Base-by-base conservation (phyloP, 2,329 filamentous ascomycete species). In the Lasiodiplodia sp. region DNA sequence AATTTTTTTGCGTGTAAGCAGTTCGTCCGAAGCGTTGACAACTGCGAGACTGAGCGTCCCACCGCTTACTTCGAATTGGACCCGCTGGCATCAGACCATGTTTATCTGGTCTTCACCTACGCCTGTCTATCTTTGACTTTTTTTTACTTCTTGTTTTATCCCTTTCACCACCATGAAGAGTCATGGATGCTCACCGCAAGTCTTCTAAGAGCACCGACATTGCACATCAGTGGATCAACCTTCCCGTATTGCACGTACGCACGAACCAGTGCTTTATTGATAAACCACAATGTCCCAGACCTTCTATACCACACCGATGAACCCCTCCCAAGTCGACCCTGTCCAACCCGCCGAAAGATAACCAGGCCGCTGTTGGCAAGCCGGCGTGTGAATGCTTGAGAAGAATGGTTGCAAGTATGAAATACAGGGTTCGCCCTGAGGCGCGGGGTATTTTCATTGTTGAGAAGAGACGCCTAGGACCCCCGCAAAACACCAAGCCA, bases 211-310 rank as follows among this genome's bases (percentile, higher is more conserved):
- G 40, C 58, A 63, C 47, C 58, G 37, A 49, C 40, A 34, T 28
- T 31, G 58, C 58, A 11, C 58, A 63, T 63, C 58, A 49, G 58
- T 34, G 58, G 40, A 63, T 63, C 58, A 21, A 25, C 16, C 40
- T n/a, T 18, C 28, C 58, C 40, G 40, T 51, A 37, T 34, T 51
- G 40, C 31, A 37, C 53, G 16, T 34, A 31, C 40, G 58, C 58
- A 63, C 58, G 40, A 34, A 63, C 58, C 58, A 37, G 25, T 12
- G 7, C 28, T 49, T 49, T 63, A 37, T 63, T 63, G 58, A 34
- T 63, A 63, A 63, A 51, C 57, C 57, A 21, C 21, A 51, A 21
- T 12, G 10, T 11, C 58, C 58, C 37, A 51, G 16, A n/a, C 58
- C 25, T 21, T 60, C 57, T 47, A 60, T 44, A 37, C 23, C 23